Conservation (phyloP, 2,329 filamentous ascomycete species). For the Coniochaeta ligniaria region DNA sequence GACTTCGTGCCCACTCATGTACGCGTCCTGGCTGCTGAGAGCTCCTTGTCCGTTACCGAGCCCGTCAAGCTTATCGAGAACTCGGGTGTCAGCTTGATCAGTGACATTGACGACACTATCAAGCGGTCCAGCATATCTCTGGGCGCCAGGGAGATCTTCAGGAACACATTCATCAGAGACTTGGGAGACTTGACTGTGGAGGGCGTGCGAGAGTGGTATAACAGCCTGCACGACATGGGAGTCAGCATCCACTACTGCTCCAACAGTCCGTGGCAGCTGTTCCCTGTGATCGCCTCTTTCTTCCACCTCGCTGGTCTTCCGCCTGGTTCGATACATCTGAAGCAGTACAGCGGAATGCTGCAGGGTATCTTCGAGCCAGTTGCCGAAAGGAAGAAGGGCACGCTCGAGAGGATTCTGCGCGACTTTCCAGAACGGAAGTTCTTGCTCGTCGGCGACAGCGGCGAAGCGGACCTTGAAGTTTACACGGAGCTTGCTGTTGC, state of each 20-base stretch:
- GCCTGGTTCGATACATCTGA: constrained; percentile 84
- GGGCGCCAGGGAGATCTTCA: constrained; percentile 89
- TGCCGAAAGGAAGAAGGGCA: constrained; percentile 86
- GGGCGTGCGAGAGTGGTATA: constrained; percentile 89
- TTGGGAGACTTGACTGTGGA: constrained; percentile 74
- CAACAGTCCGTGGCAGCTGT: constrained; percentile 98
- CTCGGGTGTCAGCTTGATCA: constrained; percentile 82
- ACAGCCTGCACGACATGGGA: constrained; percentile 65
- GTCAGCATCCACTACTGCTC: constrained; percentile 95
- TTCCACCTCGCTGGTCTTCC: constrained; percentile 77
- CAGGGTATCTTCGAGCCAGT: constrained; percentile 98
- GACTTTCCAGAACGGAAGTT: constrained; percentile 91
- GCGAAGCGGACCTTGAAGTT: constrained; percentile 93
- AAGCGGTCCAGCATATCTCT: constrained; percentile 87
- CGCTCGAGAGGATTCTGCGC: constrained; percentile 73
- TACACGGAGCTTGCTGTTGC: constrained; percentile 89
- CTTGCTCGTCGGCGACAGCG: constrained; percentile 88
- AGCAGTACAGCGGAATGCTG: constrained; percentile 94
- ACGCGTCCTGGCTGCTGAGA: constrained; percentile 77
- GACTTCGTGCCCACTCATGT: constrained; percentile 90
- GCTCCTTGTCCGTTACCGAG: constrained; percentile 67
- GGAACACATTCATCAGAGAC: constrained; percentile 90
- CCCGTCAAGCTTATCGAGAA: constrained; percentile 71
- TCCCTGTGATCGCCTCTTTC: constrained; percentile 78
- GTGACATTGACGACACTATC: constrained; percentile 95